Conservation (phyloP, 2,329 filamentous ascomycete species). For the Metarhizium rileyi region DNA sequence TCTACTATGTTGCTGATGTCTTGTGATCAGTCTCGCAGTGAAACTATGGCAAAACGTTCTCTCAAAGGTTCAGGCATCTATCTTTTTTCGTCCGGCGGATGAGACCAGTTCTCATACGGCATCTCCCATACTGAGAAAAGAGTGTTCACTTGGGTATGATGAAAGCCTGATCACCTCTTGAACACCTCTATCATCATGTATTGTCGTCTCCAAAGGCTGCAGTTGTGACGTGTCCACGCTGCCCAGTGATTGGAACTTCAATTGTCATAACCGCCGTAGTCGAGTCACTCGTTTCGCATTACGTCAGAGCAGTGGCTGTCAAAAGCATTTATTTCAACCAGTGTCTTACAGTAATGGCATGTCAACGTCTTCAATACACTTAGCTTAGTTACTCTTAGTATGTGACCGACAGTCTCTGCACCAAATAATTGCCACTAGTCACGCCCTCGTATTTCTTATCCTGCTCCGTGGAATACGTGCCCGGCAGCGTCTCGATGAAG, state of each 20-base stretch:
- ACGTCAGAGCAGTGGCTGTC: no score
- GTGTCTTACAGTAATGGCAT: not conserved
- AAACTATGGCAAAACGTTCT: no score
- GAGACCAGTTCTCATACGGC: no score
- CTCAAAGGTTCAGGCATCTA: no score
- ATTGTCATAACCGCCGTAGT: not conserved
- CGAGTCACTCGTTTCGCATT: not conserved
- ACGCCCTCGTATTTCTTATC: constrained; percentile 74
- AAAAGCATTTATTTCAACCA: no score
- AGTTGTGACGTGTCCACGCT: no score
- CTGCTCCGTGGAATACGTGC: constrained; percentile 53
- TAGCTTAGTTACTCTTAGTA: constrained; percentile 34
- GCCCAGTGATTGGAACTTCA: no score
- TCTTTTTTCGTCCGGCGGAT: no score
- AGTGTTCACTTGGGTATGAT: not conserved
- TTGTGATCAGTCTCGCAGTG: not conserved
- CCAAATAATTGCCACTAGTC: constrained; percentile 71
- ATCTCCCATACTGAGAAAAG: no score
- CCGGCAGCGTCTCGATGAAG: constrained; percentile 70
- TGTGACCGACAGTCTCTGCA: constrained; percentile 68
- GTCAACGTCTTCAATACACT: not conserved
- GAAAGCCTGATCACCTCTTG: not conserved
- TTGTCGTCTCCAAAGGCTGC: not conserved
- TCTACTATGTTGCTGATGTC: not conserved
- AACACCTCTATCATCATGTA: no score